Conservation (phyloP, 2,329 filamentous ascomycete genomes). For the Cladosporium sp. region DNA sequence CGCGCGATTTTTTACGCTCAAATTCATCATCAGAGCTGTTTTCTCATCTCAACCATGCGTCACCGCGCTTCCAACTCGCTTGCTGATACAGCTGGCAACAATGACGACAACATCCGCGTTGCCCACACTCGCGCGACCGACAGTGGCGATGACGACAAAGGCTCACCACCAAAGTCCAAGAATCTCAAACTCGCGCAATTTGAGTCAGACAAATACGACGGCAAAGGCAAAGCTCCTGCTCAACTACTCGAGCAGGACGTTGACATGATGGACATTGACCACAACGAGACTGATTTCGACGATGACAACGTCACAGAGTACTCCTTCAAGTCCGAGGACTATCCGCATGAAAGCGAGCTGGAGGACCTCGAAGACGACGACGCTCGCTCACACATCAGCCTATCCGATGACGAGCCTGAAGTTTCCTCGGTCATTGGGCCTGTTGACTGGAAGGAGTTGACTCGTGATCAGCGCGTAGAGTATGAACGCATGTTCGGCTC, state of each 20-base stretch:
- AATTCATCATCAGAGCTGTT: background rate
- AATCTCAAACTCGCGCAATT: background rate
- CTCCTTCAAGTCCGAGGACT: conserved; percentile 23
- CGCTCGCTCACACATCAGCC: conserved; percentile 26
- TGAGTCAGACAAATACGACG: background rate
- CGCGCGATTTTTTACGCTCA: background rate
- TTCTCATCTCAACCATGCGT: background rate
- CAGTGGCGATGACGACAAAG: background rate
- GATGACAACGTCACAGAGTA: conserved; percentile 24
- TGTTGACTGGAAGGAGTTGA: conserved; percentile 8
- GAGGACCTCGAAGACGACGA: conserved; percentile 23
- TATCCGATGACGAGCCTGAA: conserved; percentile 22
- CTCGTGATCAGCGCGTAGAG: background rate
- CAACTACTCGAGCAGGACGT: background rate
- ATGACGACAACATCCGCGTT: conserved; percentile 10
- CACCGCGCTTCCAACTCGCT: background rate
- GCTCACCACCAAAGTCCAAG: background rate
- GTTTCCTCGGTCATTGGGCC: background rate
- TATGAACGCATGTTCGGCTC: conserved; percentile 27
- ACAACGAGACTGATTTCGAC: background rate
- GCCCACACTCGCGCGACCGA: background rate
- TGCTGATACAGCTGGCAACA: background rate
- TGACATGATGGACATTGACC: conserved; percentile 6
- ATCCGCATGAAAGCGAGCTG: conserved; percentile 19
- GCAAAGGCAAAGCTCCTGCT: conserved; percentile 1